Percentiles rank a stretch among this genome's conserved stretches.
Evolutionary conservation across 208 protist species (phyloP).

Genomic region (Balamuthia mandrillaris): DNA sequence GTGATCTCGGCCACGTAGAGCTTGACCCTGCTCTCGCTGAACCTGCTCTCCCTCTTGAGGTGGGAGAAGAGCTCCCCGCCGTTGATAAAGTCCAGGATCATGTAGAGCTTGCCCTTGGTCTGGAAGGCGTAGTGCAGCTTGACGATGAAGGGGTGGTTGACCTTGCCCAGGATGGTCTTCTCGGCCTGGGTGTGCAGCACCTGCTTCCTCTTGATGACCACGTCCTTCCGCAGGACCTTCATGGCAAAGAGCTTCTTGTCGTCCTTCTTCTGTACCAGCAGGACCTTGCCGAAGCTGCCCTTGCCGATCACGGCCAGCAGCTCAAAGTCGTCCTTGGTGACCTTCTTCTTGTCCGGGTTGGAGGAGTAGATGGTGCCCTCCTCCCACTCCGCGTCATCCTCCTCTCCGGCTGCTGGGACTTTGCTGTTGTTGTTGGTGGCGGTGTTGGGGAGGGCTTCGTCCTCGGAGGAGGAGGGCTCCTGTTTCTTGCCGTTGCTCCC

Average conservation of each 20-base stretch:
- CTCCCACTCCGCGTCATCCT: too few relatives aligned
- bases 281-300: conserved; percentile 71
- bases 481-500: too few relatives aligned
- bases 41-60: conserved; percentile 65
- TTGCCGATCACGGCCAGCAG: conserved; percentile 74
- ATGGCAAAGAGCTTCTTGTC: conserved; percentile 72
- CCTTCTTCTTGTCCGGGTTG: conserved; percentile 42
- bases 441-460: too few relatives aligned
- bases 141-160: conserved; percentile 72
- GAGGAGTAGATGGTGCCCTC: too few relatives aligned
- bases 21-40: conserved; percentile 55
- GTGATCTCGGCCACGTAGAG: conserved; percentile 72
- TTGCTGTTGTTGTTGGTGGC: too few relatives aligned
- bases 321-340: conserved; percentile 70
- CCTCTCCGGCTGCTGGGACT: too few relatives aligned
- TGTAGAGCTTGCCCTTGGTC: conserved; percentile 66
- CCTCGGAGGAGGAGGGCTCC: too few relatives aligned
- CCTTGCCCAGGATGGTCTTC: conserved; percentile 60
- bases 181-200: conserved; percentile 65
- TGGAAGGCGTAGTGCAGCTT: conserved; percentile 73
- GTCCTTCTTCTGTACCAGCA: conserved; percentile 65
- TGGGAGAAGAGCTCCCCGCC: conserved; percentile 81
- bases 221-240: conserved; percentile 70
- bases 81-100: conserved; percentile 75
- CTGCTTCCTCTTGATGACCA: conserved; percentile 63